Conservation (phyloP, 2,329 filamentous ascomycete species). For the Amphichorda felina region DNA sequence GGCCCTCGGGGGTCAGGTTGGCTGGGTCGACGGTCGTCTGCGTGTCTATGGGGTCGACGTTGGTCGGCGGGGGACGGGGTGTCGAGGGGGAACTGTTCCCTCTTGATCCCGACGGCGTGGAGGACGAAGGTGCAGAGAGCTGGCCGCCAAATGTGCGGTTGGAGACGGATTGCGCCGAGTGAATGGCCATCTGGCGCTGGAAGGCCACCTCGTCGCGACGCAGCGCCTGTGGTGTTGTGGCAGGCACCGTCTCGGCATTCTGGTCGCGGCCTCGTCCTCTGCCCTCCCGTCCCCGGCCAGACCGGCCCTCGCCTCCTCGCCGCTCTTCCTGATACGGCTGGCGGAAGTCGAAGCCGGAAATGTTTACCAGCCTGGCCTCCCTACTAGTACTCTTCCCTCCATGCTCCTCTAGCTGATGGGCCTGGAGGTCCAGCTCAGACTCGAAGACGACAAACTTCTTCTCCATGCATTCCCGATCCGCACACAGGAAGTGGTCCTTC, state of each 20-base stretch:
- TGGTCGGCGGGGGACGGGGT: slow-evolving; percentile 8
- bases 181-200: slow-evolving; percentile 84
- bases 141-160: slow-evolving; percentile 77
- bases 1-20: slow-evolving; percentile 60
- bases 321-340: slow-evolving; percentile 56
- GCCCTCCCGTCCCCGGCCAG: slow-evolving; percentile 20
- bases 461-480: slow-evolving; percentile 78
- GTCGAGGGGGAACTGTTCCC: slow-evolving; percentile 9
- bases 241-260: slow-evolving; percentile 68
- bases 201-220: slow-evolving; percentile 82
- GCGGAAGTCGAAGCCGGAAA: slow-evolving; percentile 74
- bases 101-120: slow-evolving; percentile 7
- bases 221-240: slow-evolving; percentile 67
- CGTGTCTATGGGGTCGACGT: slow-evolving; percentile 30
- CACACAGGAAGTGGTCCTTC: slow-evolving; percentile 76
- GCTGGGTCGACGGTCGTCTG: slow-evolving; percentile 27
- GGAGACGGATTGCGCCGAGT: slow-evolving; percentile 71
- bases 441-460: slow-evolving; percentile 98
- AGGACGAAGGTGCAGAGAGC: slow-evolving; percentile 39
- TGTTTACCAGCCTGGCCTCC: slow-evolving; percentile 76
- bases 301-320: slow-evolving; percentile 28
- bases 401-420: slow-evolving; percentile 78
- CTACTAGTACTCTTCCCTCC: slow-evolving; percentile 74
- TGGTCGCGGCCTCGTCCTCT: slow-evolving; percentile 64
- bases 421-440: slow-evolving; percentile 88